phyloP scores from a whole-genome alignment of 2,329 filamentous ascomycete genomes.

The Phaeophleospora eucalypticola region DNA sequence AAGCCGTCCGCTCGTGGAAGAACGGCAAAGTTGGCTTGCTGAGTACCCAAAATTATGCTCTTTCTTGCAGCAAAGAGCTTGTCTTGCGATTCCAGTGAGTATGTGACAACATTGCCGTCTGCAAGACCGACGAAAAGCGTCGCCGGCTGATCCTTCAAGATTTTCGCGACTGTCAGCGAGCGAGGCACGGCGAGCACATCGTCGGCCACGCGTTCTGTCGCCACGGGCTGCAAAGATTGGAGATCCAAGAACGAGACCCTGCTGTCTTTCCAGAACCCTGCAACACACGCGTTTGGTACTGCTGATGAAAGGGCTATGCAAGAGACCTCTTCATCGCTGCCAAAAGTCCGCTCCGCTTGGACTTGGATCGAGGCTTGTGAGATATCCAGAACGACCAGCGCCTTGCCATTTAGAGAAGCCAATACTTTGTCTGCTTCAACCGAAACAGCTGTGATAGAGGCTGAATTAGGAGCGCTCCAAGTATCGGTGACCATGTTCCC shows the following conservation, averaged over 20 bases:
- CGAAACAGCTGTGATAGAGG: conserved; percentile 71
- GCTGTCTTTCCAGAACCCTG: conserved; percentile 85
- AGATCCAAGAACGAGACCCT: conserved; percentile 71
- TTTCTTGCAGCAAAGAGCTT: conserved; percentile 68
- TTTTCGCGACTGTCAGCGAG: conserved; percentile 72
- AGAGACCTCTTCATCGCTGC: conserved; percentile 71
- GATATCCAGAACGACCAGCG: conserved; percentile 65
- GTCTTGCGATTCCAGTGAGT: conserved; percentile 61
- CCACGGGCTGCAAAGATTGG: conserved; percentile 60
- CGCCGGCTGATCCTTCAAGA: conserved; percentile 63
- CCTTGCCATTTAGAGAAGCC: conserved; percentile 71
- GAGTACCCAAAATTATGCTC: conserved; percentile 78
- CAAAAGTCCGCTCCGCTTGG: conserved; percentile 57
- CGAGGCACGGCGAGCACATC: conserved; percentile 72
- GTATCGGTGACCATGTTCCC: conserved; percentile 49
- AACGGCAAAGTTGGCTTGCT: conserved; percentile 75
- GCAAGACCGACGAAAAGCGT: conserved; percentile 88
- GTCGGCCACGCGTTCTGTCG: conserved; percentile 54
- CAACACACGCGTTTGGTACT: conserved; percentile 63
- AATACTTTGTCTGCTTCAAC: conserved; percentile 67
- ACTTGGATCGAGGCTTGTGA: conserved; percentile 53
- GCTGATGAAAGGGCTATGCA: conserved; percentile 72
- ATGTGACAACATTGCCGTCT: conserved; percentile 85
- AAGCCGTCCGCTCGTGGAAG: conserved; percentile 65
- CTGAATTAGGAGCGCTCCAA: conserved; percentile 52